Base-by-base conservation (phyloP, 208 protist genomes). In the Wallacemonas sp. region DNA sequence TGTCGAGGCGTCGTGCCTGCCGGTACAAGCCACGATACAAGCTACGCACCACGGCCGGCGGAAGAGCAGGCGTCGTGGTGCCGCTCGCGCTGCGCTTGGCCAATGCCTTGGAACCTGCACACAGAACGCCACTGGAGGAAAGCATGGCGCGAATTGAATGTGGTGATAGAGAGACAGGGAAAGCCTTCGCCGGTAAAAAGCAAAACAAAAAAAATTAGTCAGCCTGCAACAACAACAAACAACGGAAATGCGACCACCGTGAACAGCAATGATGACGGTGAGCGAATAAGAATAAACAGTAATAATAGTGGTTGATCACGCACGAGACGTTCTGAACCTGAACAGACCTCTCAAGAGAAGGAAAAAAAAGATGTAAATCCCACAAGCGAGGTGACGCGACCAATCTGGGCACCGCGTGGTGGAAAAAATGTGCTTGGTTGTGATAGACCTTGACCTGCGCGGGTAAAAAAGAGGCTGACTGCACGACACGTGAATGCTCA, bases 11-110 rank as follows among this genome's bases (percentile, higher is more conserved):
- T 17, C 37, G 64, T 13, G 83, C 81, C 46, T 93, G 79, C 1
- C 81, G 66, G 59, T 82, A 86, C 12, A 93, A 73, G 32, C 79
- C 76, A 6, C 82, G 81, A 65, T 93, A 93, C 8, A 93, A 68
- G 15, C 81, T 88, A 17, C 81, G 81, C 30, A 89, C 42, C 2
- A 93, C 82, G 33, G 73, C 75, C 1, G 87, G 83, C 0, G 87
- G 78, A 3, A 93, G 50, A 0, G 68, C 73, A 4, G 86, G 82
- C 3, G 76, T 60, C n/a, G 77, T 76, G 0, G 65, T 63, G 21
- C 34, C 24, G 1, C 29, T 30, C n/a, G n/a, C n/a, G n/a, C n/a
- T n/a, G n/a, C 45, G 37, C 63, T 75, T 79, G 6, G 60, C 42
- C 0, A 83, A 26, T n/a, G 70, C 72, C 50, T 45, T 76, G 8